These are phyloP conservation scores for Cyberlindnera bimundalis DNA, from an alignment of 805 yeast genomes.

Conservation along the genomic window DNA sequence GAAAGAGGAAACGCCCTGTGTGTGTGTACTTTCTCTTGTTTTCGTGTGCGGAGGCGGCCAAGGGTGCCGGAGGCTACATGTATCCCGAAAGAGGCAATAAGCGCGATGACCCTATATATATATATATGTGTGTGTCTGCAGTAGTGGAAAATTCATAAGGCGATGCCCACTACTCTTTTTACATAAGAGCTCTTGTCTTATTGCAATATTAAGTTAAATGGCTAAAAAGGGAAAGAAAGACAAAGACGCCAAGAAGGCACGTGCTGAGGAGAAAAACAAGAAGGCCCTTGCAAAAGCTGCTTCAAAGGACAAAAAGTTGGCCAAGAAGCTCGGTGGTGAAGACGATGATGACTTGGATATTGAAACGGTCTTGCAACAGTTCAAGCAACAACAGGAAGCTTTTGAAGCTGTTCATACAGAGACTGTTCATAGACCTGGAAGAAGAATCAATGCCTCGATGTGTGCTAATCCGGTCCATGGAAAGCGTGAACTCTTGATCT, in stretches of 20 bases:
- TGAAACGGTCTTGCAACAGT: slow-evolving; percentile 75
- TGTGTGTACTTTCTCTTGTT: too few relatives aligned
- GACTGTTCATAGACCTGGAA: slow-evolving; percentile 55
- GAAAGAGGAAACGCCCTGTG: too few relatives aligned
- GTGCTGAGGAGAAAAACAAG: slow-evolving; percentile 76
- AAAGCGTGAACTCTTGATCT: slow-evolving; percentile 71
- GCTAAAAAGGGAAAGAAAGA: slow-evolving; percentile 85
- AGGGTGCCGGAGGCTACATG: not conserved
- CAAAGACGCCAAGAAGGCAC: slow-evolving; percentile 88
- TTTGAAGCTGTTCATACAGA: slow-evolving; percentile 70
- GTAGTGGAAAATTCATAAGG: too few relatives aligned
- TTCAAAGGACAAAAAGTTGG: slow-evolving; percentile 65
- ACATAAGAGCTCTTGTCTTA: too few relatives aligned
- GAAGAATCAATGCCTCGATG: slow-evolving; percentile 71
- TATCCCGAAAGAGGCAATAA: not conserved
- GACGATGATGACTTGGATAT: slow-evolving; percentile 85
- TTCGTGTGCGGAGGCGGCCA: not conserved
- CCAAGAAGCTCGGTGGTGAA: slow-evolving; percentile 71
- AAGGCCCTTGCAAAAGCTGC: slow-evolving; percentile 76
- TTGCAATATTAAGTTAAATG: slow-evolving; percentile 43
- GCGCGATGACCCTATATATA: too few relatives aligned
- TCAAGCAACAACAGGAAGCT: slow-evolving; percentile 74
- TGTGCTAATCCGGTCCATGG: slow-evolving; percentile 73
- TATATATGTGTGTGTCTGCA: too few relatives aligned
- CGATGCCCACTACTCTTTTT: too few relatives aligned